Conservation (phyloP, 371 early-diverging fungal species). For the Mucor irregularis region DNA sequence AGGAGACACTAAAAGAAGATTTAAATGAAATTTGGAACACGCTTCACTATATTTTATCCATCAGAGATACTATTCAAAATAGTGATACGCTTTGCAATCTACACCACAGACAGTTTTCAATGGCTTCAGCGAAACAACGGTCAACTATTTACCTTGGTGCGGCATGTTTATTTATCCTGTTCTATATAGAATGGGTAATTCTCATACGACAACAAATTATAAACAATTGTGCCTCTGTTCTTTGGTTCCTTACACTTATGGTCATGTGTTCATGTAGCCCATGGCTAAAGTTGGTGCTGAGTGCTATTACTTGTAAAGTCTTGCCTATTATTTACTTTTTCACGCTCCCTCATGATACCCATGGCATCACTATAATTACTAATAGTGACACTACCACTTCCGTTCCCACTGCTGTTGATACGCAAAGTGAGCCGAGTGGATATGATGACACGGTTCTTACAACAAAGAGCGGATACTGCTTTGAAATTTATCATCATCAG, state of each 20-base stretch:
- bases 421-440: background rate
- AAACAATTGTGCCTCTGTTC: background rate
- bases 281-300: background rate
- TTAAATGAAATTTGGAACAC: slow-evolving; percentile 1
- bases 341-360: too few relatives aligned
- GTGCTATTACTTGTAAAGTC: background rate
- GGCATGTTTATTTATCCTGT: background rate
- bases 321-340: background rate
- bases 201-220: slow-evolving; percentile 2
- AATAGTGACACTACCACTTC: background rate
- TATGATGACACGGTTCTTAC: too few relatives aligned
- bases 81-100: slow-evolving; percentile 5
- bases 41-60: background rate
- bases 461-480: slow-evolving; percentile 12
- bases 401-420: background rate
- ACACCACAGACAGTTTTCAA: background rate
- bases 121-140: background rate
- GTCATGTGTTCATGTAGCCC: slow-evolving; percentile 4
- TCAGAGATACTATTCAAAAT: background rate
- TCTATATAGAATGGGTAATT: slow-evolving; percentile 2
- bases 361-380: too few relatives aligned
- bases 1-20: background rate
- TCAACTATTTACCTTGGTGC: background rate
- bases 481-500: slow-evolving; percentile 30
- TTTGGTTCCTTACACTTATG: background rate